phyloP scores from a whole-genome alignment of 768 basidiomycete genomes.

The Amanita rimosa region DNA sequence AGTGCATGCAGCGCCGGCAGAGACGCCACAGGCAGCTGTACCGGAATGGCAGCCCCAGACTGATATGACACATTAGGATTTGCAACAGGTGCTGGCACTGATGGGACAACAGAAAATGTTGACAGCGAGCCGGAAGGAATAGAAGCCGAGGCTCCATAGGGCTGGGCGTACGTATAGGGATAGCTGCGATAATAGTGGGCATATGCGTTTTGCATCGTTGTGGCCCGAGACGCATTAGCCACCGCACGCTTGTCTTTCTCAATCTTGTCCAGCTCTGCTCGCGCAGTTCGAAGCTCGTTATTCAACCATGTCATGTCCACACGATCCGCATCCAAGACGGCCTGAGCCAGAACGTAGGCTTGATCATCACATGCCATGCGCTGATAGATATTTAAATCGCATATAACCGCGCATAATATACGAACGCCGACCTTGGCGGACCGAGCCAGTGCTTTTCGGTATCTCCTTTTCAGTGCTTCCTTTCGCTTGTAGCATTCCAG shows the following conservation, averaged over 20 bases:
- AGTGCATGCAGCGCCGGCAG: conserved; percentile 55
- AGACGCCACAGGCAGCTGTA: conserved; percentile 61
- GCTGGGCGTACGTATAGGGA: conserved; percentile 54
- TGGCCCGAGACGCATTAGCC: conserved; percentile 29
- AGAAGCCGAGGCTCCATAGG: conserved; percentile 28
- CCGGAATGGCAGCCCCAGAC: conserved; percentile 39
- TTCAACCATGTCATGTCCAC: conserved; percentile 44
- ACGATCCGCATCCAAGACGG: conserved; percentile 55
- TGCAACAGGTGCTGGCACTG: conserved; percentile 18
- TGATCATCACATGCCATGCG: conserved; percentile 51
- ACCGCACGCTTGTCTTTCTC: conserved; percentile 58
- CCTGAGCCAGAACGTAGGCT: conserved; percentile 51
- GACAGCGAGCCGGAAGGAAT: conserved; percentile 19
- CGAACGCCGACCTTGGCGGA: conserved; percentile 42
- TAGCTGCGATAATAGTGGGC: conserved; percentile 55
- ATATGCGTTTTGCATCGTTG: conserved; percentile 19
- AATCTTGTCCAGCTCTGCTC: conserved; percentile 53
- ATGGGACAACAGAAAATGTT: conserved; percentile 19
- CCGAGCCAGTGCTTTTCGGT: conserved; percentile 40
- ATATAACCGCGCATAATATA: not conserved
- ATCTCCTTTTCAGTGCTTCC: conserved; percentile 43
- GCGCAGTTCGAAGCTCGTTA: conserved; percentile 49
- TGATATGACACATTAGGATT: conserved; percentile 24
- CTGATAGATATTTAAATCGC: conserved; percentile 23
- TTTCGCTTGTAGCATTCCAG: conserved; percentile 53